A percentile compares a stretch with the other conserved stretches of the same genome.
These are phyloP conservation scores for Tylopilus cervinicoccineus DNA, from an alignment of 768 basidiomycete genomes.

Conservation along the genomic window DNA sequence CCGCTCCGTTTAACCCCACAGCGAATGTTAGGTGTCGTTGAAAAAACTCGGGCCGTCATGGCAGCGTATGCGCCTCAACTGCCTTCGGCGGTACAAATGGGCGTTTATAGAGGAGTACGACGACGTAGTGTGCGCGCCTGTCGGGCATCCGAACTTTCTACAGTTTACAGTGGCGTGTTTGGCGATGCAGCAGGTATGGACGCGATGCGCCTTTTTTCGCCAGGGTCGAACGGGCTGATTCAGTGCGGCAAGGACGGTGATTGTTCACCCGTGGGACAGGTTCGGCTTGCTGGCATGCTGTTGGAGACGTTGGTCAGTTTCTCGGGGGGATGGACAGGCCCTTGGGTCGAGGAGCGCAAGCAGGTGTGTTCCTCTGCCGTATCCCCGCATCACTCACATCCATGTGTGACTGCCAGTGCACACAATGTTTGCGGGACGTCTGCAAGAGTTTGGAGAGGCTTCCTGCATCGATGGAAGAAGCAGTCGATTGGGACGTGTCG, in stretches of 20 bases:
- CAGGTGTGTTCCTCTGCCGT: constrained; percentile 30
- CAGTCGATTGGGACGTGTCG: constrained; percentile 37
- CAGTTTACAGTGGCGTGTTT: constrained; percentile 42
- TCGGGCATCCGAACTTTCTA: constrained; percentile 56
- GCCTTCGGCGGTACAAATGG: constrained; percentile 75
- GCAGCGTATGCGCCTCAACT: constrained; percentile 52
- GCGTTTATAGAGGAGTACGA: constrained; percentile 61
- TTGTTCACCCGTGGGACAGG: constrained; percentile 38
- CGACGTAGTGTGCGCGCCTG: constrained; percentile 37
- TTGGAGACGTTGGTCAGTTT: constrained; percentile 29
- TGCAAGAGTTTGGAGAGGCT: constrained; percentile 37
- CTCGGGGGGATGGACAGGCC: constrained; percentile 40
- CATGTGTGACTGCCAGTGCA: constrained; percentile 33
- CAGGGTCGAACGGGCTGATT: not conserved
- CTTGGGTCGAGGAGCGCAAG: constrained; percentile 46
- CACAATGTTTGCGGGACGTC: constrained; percentile 33
- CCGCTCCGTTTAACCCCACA: not conserved
- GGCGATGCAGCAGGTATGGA: constrained; percentile 37
- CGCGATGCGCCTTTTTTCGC: not conserved
- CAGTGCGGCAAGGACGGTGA: constrained; percentile 31
- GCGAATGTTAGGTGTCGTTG: constrained; percentile 42
- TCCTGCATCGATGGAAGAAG: constrained; percentile 32
- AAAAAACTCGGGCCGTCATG: constrained; percentile 45
- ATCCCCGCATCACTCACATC: not conserved
- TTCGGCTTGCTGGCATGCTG: constrained; percentile 44